Evolutionary conservation across 2,329 filamentous ascomycete species (phyloP).

Genomic region (Aspergillus fijiensis): DNA sequence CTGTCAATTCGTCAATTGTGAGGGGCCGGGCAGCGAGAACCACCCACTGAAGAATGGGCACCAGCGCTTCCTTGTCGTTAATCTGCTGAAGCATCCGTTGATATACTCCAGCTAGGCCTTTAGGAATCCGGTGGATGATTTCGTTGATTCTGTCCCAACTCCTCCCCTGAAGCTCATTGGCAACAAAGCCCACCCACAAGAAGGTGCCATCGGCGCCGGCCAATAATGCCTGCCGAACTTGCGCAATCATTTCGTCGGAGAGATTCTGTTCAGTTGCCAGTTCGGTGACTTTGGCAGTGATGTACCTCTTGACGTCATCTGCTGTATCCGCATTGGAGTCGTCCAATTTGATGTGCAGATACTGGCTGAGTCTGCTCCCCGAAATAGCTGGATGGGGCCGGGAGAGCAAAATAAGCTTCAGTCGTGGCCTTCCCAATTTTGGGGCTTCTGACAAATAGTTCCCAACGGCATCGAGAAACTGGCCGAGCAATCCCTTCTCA

Average conservation of each 20-base stretch:
- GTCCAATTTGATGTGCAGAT: constrained; percentile 10
- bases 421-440: constrained; percentile 1
- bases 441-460: constrained; percentile 10
- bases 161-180: constrained; percentile 14
- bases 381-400: constrained; percentile 20
- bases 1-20: constrained; percentile 24
- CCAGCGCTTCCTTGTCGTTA: constrained; percentile 20
- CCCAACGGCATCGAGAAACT: constrained; percentile 11
- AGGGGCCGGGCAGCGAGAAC: constrained; percentile 26
- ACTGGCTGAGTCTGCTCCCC: constrained; percentile 19
- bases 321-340: constrained; percentile 13
- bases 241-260: neutral
- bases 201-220: constrained; percentile 28
- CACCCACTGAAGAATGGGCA: constrained; percentile 26
- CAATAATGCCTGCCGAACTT: constrained; percentile 17
- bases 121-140: constrained; percentile 21
- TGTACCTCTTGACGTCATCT: constrained; percentile 23
- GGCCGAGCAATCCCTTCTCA: constrained; percentile 19
- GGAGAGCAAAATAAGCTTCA: constrained; percentile 22
- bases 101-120: constrained; percentile 23
- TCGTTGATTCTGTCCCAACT: constrained; percentile 15
- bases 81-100: constrained; percentile 20
- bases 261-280: constrained; percentile 17
- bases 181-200: constrained; percentile 25
- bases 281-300: constrained; percentile 21